Evolutionary conservation across 2,329 filamentous ascomycete species (phyloP).

Genomic region (Albophoma yamanashiensis): DNA sequence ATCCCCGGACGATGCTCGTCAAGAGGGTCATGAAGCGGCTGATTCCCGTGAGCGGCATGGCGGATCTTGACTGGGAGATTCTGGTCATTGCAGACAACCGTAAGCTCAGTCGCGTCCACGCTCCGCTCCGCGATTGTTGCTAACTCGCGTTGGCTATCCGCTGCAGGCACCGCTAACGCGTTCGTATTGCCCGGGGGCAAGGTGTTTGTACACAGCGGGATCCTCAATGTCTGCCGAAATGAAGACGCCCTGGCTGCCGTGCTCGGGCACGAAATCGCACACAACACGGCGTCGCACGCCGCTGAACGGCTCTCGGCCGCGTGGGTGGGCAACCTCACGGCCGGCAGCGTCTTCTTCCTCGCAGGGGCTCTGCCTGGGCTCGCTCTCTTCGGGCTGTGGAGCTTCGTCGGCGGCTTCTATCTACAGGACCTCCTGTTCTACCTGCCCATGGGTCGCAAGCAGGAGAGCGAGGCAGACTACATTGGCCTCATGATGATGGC

Average conservation of each 20-base stretch:
- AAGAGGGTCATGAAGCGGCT: slow-evolving; percentile 54
- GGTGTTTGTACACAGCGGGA: slow-evolving; percentile 68
- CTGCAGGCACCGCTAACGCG: slow-evolving; percentile 50
- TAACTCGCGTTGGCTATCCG: neutral
- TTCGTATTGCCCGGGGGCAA: slow-evolving; percentile 72
- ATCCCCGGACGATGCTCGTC: slow-evolving; percentile 46
- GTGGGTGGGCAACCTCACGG: slow-evolving; percentile 40
- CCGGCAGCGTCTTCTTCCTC: slow-evolving; percentile 38
- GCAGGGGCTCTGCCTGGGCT: slow-evolving; percentile 31
- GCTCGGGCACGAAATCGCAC: slow-evolving; percentile 70
- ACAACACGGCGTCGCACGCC: slow-evolving; percentile 59
- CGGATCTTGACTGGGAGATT: slow-evolving; percentile 55
- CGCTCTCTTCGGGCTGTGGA: slow-evolving; percentile 25
- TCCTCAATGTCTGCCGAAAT: slow-evolving; percentile 54
- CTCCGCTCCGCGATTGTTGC: neutral
- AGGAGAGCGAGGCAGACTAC: slow-evolving; percentile 71
- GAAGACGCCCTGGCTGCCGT: slow-evolving; percentile 66
- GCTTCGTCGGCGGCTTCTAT: slow-evolving; percentile 30
- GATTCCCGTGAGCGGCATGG: slow-evolving; percentile 55
- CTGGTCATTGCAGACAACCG: slow-evolving; percentile 58
- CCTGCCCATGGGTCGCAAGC: slow-evolving; percentile 56
- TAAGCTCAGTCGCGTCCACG: slow-evolving; percentile 15
- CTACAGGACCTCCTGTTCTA: slow-evolving; percentile 54
- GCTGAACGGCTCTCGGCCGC: slow-evolving; percentile 50
- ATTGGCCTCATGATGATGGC: slow-evolving; percentile 79